These are phyloP conservation scores for Acacia crassicarpa DNA, from an alignment of 306 rosid genomes.

Conservation along the genomic window DNA sequence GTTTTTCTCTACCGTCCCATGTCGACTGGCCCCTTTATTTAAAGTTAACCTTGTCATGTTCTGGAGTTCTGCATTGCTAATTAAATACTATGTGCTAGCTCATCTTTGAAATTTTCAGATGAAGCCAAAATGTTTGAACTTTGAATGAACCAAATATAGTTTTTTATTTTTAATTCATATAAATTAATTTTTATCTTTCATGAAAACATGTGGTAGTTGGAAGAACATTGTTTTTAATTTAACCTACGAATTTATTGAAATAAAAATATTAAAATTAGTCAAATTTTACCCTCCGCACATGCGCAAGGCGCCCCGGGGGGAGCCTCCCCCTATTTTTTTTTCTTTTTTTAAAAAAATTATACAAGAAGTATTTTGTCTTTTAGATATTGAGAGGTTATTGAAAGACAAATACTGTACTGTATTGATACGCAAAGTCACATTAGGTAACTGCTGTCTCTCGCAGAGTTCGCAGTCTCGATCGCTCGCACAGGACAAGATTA, in stretches of 20 bases:
- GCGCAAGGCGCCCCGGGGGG: no score
- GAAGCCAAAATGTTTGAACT: background rate
- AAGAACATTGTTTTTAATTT: background rate
- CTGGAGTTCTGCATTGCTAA: background rate
- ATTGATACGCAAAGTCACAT: no score
- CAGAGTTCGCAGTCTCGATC: no score
- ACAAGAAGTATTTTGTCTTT: no score
- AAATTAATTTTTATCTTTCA: background rate
- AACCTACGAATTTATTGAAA: background rate
- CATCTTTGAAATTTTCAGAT: background rate
- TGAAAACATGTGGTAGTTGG: background rate
- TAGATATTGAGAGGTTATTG: no score
- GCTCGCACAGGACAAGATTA: no score
- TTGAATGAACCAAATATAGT: background rate
- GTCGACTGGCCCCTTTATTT: background rate
- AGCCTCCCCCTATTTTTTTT: no score
- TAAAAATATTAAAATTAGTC: no score
- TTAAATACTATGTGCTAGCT: background rate
- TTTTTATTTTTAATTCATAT: background rate
- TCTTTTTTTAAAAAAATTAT: no score
- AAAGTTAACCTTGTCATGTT: no score
- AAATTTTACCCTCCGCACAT: background rate
- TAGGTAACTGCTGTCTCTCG: no score
- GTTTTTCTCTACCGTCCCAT: background rate
- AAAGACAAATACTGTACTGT: no score